A percentile compares a stretch with the other conserved stretches of the same genome.
Conservation (phyloP, 2,329 filamentous ascomycete species). For the Eutypella sp. region DNA sequence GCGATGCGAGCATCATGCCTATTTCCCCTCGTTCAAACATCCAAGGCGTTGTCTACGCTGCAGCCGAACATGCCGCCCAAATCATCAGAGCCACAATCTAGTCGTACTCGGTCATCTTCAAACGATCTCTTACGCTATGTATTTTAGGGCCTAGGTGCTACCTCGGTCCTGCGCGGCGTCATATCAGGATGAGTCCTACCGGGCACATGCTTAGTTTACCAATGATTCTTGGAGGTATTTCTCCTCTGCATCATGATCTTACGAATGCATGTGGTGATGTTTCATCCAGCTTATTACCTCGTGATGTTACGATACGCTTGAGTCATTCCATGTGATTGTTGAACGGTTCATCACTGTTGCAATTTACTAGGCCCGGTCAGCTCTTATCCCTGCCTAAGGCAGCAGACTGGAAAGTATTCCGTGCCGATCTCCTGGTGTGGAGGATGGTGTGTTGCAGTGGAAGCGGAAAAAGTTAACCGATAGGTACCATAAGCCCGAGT, state of each 20-base stretch:
- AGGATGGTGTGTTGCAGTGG: neutral
- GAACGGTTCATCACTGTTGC: neutral
- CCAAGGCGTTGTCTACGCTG: neutral
- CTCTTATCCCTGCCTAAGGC: too few species aligned
- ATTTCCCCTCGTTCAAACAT: neutral
- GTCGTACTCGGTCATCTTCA: too few species aligned
- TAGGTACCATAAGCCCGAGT: neutral
- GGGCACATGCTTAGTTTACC: too few species aligned
- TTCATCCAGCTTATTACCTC: neutral
- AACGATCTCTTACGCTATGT: too few species aligned
- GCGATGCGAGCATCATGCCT: conserved; percentile 7
- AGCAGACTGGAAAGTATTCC: neutral
- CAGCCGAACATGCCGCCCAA: neutral
- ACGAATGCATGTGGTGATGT: neutral
- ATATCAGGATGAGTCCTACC: too few species aligned
- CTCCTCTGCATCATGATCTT: neutral
- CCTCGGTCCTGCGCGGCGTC: too few species aligned
- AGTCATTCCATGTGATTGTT: neutral
- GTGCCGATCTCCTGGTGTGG: neutral
- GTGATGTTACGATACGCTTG: neutral
- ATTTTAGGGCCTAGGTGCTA: too few species aligned
- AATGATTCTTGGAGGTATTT: neutral
- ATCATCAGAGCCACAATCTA: neutral
- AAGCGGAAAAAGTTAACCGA: neutral
- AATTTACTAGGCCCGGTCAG: too few species aligned